phyloP scores from a whole-genome alignment of 306 rosid species.

The Luffa acutangula region DNA sequence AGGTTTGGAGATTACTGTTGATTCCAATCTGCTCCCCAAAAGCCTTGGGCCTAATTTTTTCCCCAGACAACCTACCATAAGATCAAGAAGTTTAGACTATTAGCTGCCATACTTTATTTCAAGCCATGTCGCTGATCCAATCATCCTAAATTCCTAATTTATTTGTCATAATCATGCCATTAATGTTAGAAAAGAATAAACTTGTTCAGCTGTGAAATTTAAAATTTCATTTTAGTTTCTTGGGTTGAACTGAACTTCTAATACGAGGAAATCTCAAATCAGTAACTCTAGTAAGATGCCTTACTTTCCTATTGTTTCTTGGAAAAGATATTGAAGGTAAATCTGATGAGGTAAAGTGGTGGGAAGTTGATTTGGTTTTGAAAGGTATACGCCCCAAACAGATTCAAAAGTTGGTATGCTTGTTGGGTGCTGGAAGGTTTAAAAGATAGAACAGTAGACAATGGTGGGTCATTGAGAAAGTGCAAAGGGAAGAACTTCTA shows the following conservation, averaged over 20 bases:
- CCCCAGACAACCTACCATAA: constrained; percentile 78
- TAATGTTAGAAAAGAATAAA: neutral
- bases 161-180: neutral
- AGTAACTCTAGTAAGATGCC: neutral
- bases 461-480: neutral
- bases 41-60: constrained; percentile 77
- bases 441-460: neutral
- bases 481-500: neutral
- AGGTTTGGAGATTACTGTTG: constrained; percentile 43
- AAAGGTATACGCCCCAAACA: neutral
- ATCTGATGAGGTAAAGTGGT: neutral
- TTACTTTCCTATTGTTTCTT: neutral
- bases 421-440: neutral
- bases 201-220: neutral
- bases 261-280: neutral
- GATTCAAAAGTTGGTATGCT: neutral
- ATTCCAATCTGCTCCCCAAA: constrained; percentile 64
- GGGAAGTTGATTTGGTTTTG: neutral
- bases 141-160: neutral
- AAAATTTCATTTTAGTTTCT: neutral
- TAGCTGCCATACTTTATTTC: constrained; percentile 4
- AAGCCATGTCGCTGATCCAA: neutral
- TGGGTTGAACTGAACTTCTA: neutral
- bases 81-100: constrained; percentile 1
- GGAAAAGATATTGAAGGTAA: neutral